Percentiles rank a stretch among this genome's conserved stretches.
Conservation (phyloP, 768 basidiomycete species). For the Boletus eberwhitei region DNA sequence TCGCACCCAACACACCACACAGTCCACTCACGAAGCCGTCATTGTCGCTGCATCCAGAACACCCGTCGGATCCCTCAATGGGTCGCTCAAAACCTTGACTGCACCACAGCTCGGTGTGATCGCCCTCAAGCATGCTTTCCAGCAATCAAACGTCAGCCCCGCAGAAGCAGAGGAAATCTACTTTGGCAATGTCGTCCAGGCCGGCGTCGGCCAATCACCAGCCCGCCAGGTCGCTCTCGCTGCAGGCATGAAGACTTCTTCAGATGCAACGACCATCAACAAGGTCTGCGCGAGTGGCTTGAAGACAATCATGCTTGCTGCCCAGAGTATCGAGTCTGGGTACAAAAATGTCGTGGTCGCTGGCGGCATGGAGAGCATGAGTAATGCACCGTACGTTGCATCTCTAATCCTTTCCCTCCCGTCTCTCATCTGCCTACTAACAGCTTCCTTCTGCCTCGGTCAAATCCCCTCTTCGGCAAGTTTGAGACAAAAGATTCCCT, state of each 20-base stretch:
- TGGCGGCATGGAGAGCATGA: conserved; percentile 99
- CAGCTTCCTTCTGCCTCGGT: conserved; percentile 80
- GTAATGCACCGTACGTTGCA: conserved; percentile 86
- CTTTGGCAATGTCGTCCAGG: conserved; percentile 97
- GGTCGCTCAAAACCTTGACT: conserved; percentile 80
- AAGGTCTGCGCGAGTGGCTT: conserved; percentile 99
- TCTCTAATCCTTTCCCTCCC: not conserved
- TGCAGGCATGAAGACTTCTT: conserved; percentile 77
- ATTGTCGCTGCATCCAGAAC: conserved; percentile 94
- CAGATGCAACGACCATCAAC: conserved; percentile 98
- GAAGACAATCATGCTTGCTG: conserved; percentile 92
- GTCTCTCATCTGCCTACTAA: not conserved
- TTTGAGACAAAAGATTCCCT: conserved; percentile 85
- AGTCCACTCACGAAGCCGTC: conserved; percentile 73
- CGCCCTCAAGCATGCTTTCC: conserved; percentile 88
- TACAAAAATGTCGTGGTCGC: conserved; percentile 85
- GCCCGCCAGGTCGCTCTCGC: conserved; percentile 94
- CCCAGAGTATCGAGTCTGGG: conserved; percentile 86
- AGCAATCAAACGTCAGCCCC: conserved; percentile 75
- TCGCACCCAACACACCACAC: not conserved
- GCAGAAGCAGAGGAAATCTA: conserved; percentile 90
- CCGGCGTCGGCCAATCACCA: conserved; percentile 96
- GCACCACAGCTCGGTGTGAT: conserved; percentile 87
- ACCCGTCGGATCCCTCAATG: conserved; percentile 91
- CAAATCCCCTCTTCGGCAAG: conserved; percentile 85